Conservation (phyloP, 345 rosid genomes). For the Populus deltoides region DNA sequence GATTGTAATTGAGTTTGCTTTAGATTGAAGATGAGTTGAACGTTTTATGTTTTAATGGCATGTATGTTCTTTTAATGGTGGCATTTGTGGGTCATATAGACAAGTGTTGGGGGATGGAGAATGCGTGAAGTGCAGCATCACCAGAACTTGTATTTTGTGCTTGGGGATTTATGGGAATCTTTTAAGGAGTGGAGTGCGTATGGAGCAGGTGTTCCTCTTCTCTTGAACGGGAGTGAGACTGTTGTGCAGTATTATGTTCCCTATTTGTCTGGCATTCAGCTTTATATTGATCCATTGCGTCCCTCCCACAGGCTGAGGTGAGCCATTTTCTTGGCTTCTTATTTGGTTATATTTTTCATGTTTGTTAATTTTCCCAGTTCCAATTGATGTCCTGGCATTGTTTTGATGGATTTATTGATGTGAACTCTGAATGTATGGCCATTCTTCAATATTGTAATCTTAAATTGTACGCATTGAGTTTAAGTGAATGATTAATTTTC, state of each 20-base stretch:
- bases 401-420: conserved; percentile 1
- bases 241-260: conserved; percentile 91
- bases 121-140: conserved; percentile 39
- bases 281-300: conserved; percentile 55
- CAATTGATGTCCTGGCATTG: not conserved
- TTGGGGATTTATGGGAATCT: conserved; percentile 84
- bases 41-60: not conserved
- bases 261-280: conserved; percentile 84
- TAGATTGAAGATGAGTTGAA: not conserved
- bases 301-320: conserved; percentile 51
- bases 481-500: not conserved
- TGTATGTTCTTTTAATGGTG: conserved; percentile 5
- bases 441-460: not conserved
- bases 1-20: not conserved
- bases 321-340: conserved; percentile 13
- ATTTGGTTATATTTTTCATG: not conserved
- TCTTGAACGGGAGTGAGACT: conserved; percentile 65
- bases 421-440: not conserved
- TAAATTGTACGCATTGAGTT: not conserved
- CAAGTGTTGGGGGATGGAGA: conserved; percentile 50
- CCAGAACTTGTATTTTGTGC: conserved; percentile 47
- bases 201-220: conserved; percentile 83
- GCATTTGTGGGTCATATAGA: conserved; percentile 38
- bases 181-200: conserved; percentile 91
- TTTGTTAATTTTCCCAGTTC: not conserved